A percentile compares a stretch with the other conserved stretches of the same genome.
phyloP scores from a whole-genome alignment of 2,329 filamentous ascomycete species.

The Fusarium chaquense region DNA sequence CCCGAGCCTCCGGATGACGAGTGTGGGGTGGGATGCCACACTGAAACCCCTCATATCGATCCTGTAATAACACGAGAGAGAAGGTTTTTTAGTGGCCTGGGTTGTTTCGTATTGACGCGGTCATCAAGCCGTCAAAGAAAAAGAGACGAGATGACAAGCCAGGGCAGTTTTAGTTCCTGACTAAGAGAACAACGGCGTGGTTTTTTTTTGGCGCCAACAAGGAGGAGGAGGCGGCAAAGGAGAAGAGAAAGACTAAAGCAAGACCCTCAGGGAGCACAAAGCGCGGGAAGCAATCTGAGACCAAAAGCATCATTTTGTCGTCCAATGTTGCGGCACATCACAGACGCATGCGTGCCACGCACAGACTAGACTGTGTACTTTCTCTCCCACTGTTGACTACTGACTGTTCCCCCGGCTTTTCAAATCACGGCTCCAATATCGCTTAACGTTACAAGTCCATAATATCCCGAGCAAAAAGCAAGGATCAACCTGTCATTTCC shows the following conservation, averaged over 20 bases:
- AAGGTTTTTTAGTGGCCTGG: conserved; percentile 3
- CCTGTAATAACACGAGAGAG: conserved; percentile 32
- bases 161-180: conserved; percentile 4
- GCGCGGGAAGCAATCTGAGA: conserved; percentile 8
- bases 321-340: conserved; percentile 8
- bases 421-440: conserved; percentile 35
- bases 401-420: conserved; percentile 13
- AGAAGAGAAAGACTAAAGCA: neutral
- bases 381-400: too few species aligned
- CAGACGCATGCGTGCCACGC: conserved; percentile 8
- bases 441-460: conserved; percentile 31
- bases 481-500: conserved; percentile 10
- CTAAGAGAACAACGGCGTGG: neutral
- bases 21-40: conserved; percentile 37
- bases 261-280: conserved; percentile 6
- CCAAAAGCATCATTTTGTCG: conserved; percentile 1
- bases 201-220: conserved; percentile 22
- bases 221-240: neutral
- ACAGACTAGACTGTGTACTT: conserved; percentile 10
- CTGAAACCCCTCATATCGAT: conserved; percentile 31
- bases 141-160: conserved; percentile 40
- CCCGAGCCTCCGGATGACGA: conserved; percentile 23
- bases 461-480: conserved; percentile 23
- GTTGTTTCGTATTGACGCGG: conserved; percentile 29
- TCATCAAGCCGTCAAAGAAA: conserved; percentile 5